phyloP scores from a whole-genome alignment of 371 early-diverging fungal genomes.

The Mortierella sp. region DNA sequence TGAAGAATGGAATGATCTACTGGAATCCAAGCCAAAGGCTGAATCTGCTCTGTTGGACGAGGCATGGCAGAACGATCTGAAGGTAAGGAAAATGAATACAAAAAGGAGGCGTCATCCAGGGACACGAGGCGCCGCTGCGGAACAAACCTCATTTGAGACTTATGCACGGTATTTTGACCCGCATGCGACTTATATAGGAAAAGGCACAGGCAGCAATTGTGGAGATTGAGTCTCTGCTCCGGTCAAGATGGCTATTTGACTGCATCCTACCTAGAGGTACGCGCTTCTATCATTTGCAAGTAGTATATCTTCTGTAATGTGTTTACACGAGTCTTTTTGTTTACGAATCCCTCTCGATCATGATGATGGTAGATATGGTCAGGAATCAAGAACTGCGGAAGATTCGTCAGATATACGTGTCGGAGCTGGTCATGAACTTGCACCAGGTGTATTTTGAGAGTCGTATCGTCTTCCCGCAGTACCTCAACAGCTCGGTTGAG shows the following conservation, averaged over 20 bases:
- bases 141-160: not conserved
- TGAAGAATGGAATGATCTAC: slow-evolving; percentile 33
- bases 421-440: slow-evolving; percentile 47
- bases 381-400: slow-evolving; percentile 33
- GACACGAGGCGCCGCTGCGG: not conserved
- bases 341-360: not conserved
- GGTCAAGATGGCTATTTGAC: slow-evolving; percentile 44
- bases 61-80: slow-evolving; percentile 25
- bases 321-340: not conserved
- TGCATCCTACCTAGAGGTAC: slow-evolving; percentile 40
- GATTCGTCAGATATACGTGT: slow-evolving; percentile 47
- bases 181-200: slow-evolving; percentile 5
- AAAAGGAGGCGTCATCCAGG: not conserved
- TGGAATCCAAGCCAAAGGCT: slow-evolving; percentile 6
- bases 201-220: slow-evolving; percentile 16
- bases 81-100: slow-evolving; percentile 8
- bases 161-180: not conserved
- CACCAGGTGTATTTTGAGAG: slow-evolving; percentile 41
- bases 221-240: slow-evolving; percentile 30
- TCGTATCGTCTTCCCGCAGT: slow-evolving; percentile 19
- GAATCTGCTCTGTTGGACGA: not conserved
- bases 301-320: not conserved
- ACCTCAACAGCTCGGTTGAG: slow-evolving; percentile 34
- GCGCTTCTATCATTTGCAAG: not conserved
- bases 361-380: slow-evolving; percentile 13